These are phyloP conservation scores for Crucihimalaya himalaica DNA, from an alignment of 345 rosid genomes.

Conservation along the genomic window DNA sequence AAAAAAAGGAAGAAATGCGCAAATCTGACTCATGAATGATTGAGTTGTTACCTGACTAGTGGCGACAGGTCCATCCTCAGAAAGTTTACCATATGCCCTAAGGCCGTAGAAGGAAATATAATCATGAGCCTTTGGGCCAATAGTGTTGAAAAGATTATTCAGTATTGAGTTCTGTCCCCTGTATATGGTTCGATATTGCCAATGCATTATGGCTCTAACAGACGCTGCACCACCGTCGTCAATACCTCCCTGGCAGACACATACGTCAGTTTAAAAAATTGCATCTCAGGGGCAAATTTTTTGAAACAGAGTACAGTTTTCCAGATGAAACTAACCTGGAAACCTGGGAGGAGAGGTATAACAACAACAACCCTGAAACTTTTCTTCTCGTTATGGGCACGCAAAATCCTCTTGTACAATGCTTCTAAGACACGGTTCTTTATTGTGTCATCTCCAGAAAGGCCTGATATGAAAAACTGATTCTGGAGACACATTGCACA, in stretches of 20 bases:
- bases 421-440: slow-evolving; percentile 90
- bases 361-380: slow-evolving; percentile 84
- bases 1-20: slow-evolving; percentile 14
- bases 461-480: slow-evolving; percentile 99
- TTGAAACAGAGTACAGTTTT: neutral
- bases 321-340: slow-evolving; percentile 61
- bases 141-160: slow-evolving; percentile 67
- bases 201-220: slow-evolving; percentile 99
- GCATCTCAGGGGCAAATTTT: neutral
- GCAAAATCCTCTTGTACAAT: slow-evolving; percentile 75
- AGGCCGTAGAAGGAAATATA: slow-evolving; percentile 96
- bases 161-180: slow-evolving; percentile 90
- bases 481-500: slow-evolving; percentile 70
- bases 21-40: slow-evolving; percentile 14
- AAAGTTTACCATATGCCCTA: slow-evolving; percentile 81
- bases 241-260: slow-evolving; percentile 78
- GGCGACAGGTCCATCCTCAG: slow-evolving; percentile 82
- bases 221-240: slow-evolving; percentile 98
- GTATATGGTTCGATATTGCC: slow-evolving; percentile 98
- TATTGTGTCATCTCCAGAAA: slow-evolving; percentile 83
- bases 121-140: slow-evolving; percentile 76
- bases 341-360: slow-evolving; percentile 96
- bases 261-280: slow-evolving; percentile 8
- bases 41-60: slow-evolving; percentile 76
- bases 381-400: slow-evolving; percentile 84